Conservation (phyloP, 2,329 filamentous ascomycete species). For the Penicillium sp. region DNA sequence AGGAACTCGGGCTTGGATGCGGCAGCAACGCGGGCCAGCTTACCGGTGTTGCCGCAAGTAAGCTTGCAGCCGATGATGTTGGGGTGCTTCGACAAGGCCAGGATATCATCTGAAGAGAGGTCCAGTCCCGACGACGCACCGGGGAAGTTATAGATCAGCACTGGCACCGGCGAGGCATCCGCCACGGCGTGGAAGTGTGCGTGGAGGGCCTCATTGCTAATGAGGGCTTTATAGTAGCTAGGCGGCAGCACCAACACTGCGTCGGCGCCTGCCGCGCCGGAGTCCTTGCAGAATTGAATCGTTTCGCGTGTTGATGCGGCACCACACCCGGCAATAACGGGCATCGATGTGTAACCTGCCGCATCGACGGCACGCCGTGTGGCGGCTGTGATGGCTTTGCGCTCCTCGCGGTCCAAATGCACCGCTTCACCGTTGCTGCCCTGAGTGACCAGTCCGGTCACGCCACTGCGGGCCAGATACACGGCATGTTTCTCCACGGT, state of each 20-base stretch:
- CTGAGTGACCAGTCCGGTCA: constrained; percentile 71
- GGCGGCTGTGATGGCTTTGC: constrained; percentile 64
- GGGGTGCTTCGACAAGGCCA: constrained; percentile 54
- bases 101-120: constrained; percentile 64
- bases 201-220: constrained; percentile 58
- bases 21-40: constrained; percentile 62
- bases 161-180: constrained; percentile 57
- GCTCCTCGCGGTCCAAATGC: constrained; percentile 69
- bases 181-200: constrained; percentile 67
- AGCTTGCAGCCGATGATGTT: constrained; percentile 70
- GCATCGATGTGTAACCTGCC: constrained; percentile 63
- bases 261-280: constrained; percentile 66
- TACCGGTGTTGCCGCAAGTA: constrained; percentile 71
- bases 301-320: constrained; percentile 71
- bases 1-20: constrained; percentile 60
- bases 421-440: constrained; percentile 82
- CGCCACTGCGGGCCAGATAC: constrained; percentile 67
- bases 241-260: constrained; percentile 74
- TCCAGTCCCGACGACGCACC: constrained; percentile 65
- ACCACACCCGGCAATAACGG: constrained; percentile 73
- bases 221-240: constrained; percentile 68
- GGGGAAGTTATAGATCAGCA: constrained; percentile 72
- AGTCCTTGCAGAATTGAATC: constrained; percentile 66
- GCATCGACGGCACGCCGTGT: constrained; percentile 68
- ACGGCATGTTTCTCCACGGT: constrained; percentile 61